Evolutionary conservation across 1,284 basidiomycete species (phyloP).

Genomic region (Tetrapyrgos nigripes): DNA sequence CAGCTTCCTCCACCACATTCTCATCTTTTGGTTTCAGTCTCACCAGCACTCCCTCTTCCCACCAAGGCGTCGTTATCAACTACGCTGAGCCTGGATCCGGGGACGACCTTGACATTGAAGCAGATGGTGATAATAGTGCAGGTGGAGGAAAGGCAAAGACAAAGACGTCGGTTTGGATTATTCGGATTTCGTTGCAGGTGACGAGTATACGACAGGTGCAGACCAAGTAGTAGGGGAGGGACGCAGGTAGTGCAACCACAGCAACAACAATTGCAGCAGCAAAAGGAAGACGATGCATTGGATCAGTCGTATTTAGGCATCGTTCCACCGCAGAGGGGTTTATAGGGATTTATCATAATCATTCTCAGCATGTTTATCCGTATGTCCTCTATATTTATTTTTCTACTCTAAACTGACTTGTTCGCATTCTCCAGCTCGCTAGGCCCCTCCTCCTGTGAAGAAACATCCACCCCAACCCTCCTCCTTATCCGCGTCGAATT

Average conservation of each 20-base stretch:
- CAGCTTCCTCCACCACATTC: no score
- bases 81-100: constrained; percentile 89
- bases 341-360: constrained; percentile 65
- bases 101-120: constrained; percentile 77
- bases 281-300: constrained; percentile 57
- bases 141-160: constrained; percentile 66
- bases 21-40: no score
- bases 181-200: constrained; percentile 60
- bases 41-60: no score
- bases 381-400: constrained; percentile 39
- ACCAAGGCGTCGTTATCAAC: constrained; percentile 76
- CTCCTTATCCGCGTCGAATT: constrained; percentile 91
- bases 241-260: neutral
- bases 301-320: constrained; percentile 91
- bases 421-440: constrained; percentile 48
- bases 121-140: no score
- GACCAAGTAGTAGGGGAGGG: constrained; percentile 38
- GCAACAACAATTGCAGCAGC: constrained; percentile 33
- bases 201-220: constrained; percentile 46
- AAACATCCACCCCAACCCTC: constrained; percentile 47
- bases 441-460: no score
- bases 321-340: constrained; percentile 84
- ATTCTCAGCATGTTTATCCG: constrained; percentile 68
- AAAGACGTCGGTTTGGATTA: constrained; percentile 83
- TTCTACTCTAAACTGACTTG: constrained; percentile 2